Evolutionary conservation across 176 grass and related monocot species (phyloP), one percentile per base, ranked within the genome.

Genomic region (Guadua angustifolia): DNA sequence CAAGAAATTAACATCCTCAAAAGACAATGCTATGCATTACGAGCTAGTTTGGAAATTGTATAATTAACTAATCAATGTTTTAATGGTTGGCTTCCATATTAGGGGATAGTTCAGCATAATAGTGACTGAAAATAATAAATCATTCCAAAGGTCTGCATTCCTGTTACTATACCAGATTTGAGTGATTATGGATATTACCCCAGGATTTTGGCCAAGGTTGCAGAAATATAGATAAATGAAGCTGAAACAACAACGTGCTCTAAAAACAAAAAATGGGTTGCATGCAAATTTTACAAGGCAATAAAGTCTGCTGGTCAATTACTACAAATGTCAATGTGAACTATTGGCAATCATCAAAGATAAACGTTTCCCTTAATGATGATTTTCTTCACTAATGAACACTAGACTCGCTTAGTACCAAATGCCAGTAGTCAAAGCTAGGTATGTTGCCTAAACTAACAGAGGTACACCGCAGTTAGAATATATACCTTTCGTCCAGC

Each of bases 401-500:
- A 69, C 33, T 29, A 13, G 36, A 64, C 73, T 44, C 26, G 4
- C 35, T 42, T 74, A 50, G 32, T 36, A 66, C 12, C 49, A 75
- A 75, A 65, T 45, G 21, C 12, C 7, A 50, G 51, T 55, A 5
- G 16, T 45, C 16, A 25, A 79, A 52, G 19, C 29, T 51, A 61
- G 43, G 35, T 1, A 83, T 9, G 26, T 79, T 29, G 38, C 21
- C 6, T 74, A 84, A 49, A 84, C 21, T 19, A 70, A 65, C 12
- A 65, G 9, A 83, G 7, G 25, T 40, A 42, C n/a, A 33, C 57
- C 17, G 3, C 26, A 44, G 40, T 29, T 74, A n/a, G 39, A 22
- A 36, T 51, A 15, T 35, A 77, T 85, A 98, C 95, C 95, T 95
- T 98, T 93, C 74, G 89, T 49, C 91, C 95, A 84, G 95, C 95